Conservation (phyloP, 1,284 basidiomycete species). For the Omphalotus olearius region DNA sequence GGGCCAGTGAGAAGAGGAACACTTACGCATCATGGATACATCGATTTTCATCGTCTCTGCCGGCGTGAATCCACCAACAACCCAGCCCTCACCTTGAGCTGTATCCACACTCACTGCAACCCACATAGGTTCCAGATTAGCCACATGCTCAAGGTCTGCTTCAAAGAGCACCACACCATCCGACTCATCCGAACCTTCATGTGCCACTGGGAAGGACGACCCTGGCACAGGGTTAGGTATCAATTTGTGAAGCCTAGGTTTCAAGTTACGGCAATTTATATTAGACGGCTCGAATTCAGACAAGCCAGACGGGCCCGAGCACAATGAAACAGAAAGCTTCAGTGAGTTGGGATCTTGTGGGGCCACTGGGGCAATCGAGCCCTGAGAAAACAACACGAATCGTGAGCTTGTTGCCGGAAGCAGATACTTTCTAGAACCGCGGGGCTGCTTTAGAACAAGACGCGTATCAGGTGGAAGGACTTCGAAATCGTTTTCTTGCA, state of each 20-base stretch:
- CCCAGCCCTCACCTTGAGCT: constrained; percentile 57
- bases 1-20: constrained; percentile 15
- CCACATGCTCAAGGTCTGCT: constrained; percentile 32
- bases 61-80: constrained; percentile 48
- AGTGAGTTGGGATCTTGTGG: constrained; percentile 44
- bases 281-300: constrained; percentile 9
- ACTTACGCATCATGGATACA: constrained; percentile 43
- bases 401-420: constrained; percentile 37
- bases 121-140: constrained; percentile 27
- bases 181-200: constrained; percentile 67
- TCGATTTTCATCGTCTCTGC: constrained; percentile 28
- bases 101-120: constrained; percentile 50
- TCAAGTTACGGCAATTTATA: constrained; percentile 34
- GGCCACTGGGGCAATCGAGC: constrained; percentile 43
- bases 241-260: constrained; percentile 47
- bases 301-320: constrained; percentile 23
- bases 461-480: constrained; percentile 30
- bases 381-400: constrained; percentile 57
- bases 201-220: constrained; percentile 55
- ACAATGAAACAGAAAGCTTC: constrained; percentile 40
- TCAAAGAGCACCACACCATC: constrained; percentile 67
- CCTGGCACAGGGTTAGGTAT: constrained; percentile 55
- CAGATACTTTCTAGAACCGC: constrained; percentile 42
- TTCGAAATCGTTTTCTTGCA: constrained; percentile 27
- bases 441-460: constrained; percentile 42